phyloP scores from a whole-genome alignment of 805 yeast species.

The Candida rishiriensis region DNA sequence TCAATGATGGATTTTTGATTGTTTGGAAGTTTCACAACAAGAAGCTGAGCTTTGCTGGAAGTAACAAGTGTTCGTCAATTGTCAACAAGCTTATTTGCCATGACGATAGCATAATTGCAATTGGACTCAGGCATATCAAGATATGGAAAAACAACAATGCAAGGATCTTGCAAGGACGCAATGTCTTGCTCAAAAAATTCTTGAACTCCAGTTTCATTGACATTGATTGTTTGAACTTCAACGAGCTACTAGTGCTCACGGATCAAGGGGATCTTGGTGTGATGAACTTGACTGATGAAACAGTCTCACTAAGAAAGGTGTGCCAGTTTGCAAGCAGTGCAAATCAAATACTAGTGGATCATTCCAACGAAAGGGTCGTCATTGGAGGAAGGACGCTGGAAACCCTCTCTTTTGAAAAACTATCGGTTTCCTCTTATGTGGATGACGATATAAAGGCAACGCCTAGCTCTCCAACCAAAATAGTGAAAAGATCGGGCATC shows the following conservation, averaged over 20 bases:
- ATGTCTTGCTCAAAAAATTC: constrained; percentile 47
- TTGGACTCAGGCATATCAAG: constrained; percentile 59
- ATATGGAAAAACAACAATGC: constrained; percentile 44
- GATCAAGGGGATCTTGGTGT: constrained; percentile 32
- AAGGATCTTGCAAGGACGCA: constrained; percentile 48
- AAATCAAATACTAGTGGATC: constrained; percentile 23
- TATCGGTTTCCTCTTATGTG: constrained; percentile 4
- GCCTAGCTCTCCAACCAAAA: constrained; percentile 25
- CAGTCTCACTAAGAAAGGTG: constrained; percentile 16
- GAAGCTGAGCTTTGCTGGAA: constrained; percentile 35
- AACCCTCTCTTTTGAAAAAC: constrained; percentile 12
- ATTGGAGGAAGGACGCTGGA: constrained; percentile 14
- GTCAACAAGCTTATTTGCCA: constrained; percentile 56
- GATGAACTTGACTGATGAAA: constrained; percentile 24
- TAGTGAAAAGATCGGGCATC: constrained; percentile 27
- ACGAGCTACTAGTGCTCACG: constrained; percentile 35
- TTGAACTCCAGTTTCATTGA: constrained; percentile 48
- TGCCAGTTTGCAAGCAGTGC: constrained; percentile 13
- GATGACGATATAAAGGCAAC: constrained; percentile 18
- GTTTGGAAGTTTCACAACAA: constrained; percentile 46
- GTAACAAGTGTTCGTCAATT: constrained; percentile 60
- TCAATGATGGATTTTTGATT: constrained; percentile 64
- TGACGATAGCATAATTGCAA: constrained; percentile 42
- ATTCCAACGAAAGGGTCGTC: constrained; percentile 12
- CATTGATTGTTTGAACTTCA: constrained; percentile 30